These are phyloP conservation scores for Chaetomidium leptoderma DNA, from an alignment of 495 filamentous ascomycete genomes.

Conservation along the genomic window DNA sequence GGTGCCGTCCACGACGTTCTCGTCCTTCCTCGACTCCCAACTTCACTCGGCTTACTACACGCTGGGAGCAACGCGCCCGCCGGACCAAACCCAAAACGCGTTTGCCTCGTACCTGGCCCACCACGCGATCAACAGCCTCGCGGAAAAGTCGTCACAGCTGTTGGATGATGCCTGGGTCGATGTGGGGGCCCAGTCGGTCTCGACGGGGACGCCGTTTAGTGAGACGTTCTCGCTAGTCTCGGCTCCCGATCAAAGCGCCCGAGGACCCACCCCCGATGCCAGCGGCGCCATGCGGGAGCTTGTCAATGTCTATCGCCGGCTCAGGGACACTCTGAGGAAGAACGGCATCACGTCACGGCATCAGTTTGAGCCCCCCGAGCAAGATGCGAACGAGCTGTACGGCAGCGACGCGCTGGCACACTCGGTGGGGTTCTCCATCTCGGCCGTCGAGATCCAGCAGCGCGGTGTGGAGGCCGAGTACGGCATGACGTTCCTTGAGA, in stretches of 20 bases:
- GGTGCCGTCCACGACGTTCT: constrained; percentile 54
- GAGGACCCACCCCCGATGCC: constrained; percentile 28
- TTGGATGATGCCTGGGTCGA: constrained; percentile 36
- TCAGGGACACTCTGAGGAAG: constrained; percentile 69
- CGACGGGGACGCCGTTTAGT: constrained; percentile 31
- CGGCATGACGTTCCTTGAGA: constrained; percentile 74
- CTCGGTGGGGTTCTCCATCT: constrained; percentile 81
- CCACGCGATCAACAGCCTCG: constrained; percentile 56
- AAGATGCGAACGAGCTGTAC: constrained; percentile 40
- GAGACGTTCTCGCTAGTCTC: constrained; percentile 29
- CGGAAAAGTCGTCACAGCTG: constrained; percentile 33
- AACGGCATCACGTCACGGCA: constrained; percentile 59
- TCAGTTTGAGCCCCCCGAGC: constrained; percentile 24
- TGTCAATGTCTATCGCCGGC: constrained; percentile 70
- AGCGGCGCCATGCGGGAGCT: constrained; percentile 62
- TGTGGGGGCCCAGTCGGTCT: constrained; percentile 26
- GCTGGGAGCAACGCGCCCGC: constrained; percentile 37
- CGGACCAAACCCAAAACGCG: constrained; percentile 49
- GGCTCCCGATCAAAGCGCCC: constrained; percentile 17
- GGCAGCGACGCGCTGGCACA: constrained; percentile 65
- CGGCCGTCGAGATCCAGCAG: constrained; percentile 86
- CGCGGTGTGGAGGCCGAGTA: constrained; percentile 75
- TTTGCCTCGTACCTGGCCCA: constrained; percentile 65
- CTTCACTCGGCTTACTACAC: constrained; percentile 35
- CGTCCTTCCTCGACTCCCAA: constrained; percentile 55